A percentile compares a stretch with the other conserved stretches of the same genome.
Conservation (phyloP, 768 basidiomycete genomes). For the Mycena floridula region DNA sequence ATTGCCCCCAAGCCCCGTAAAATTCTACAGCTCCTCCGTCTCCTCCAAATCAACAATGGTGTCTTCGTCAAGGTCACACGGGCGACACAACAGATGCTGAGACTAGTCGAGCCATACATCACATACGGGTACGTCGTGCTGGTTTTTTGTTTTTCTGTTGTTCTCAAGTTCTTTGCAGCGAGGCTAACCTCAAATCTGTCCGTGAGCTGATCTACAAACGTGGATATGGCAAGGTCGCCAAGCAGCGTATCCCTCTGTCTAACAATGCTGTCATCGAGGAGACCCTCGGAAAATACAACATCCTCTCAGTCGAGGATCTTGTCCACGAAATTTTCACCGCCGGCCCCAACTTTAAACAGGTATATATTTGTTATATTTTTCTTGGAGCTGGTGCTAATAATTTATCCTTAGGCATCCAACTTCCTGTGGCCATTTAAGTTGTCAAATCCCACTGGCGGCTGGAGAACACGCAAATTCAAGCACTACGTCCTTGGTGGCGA, state of each 20-base stretch:
- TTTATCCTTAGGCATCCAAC: conserved; percentile 61
- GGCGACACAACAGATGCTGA: conserved; percentile 97
- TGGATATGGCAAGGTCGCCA: conserved; percentile 97
- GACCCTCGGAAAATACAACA: conserved; percentile 86
- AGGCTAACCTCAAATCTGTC: conserved; percentile 94
- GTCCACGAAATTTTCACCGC: conserved; percentile 94
- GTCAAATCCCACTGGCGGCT: conserved; percentile 97
- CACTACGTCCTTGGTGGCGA: conserved; percentile 95
- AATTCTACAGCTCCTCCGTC: conserved; percentile 96
- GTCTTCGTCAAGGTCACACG: conserved; percentile 96
- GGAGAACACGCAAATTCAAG: conserved; percentile 97
- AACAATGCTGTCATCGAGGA: conserved; percentile 94
- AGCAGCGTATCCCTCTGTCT: conserved; percentile 92
- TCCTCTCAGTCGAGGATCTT: conserved; percentile 95
- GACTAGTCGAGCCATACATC: conserved; percentile 94
- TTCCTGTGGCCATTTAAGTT: conserved; percentile 99
- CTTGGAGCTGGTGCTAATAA: conserved; percentile 5
- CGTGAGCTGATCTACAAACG: conserved; percentile 99
- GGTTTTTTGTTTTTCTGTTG: not conserved
- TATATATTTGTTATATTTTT: conserved; percentile 24
- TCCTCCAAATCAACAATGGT: conserved; percentile 99
- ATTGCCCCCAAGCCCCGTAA: conserved; percentile 99
- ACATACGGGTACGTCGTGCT: conserved; percentile 89
- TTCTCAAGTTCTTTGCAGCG: conserved; percentile 37
- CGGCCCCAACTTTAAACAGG: conserved; percentile 99